Evolutionary conservation across 169 alveolate genomes (phyloP).

Genomic region (Cryptosporidium andersoni): DNA sequence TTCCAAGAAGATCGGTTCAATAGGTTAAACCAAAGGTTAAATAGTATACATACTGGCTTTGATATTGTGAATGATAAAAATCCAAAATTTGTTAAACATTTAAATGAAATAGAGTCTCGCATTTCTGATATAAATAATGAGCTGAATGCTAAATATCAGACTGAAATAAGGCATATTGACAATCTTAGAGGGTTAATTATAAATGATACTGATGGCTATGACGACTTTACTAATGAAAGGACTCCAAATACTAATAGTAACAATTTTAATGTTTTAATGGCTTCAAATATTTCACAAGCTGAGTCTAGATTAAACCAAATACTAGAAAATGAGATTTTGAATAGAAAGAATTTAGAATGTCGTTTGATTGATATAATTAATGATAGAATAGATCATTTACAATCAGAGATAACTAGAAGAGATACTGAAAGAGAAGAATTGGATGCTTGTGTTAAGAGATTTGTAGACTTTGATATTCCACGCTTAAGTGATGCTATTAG

Average conservation of each 20-base stretch:
- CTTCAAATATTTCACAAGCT: background rate
- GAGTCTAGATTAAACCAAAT: slow-evolving; percentile 43
- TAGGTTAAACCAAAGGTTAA: slow-evolving; percentile 60
- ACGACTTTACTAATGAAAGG: background rate
- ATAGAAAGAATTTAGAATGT: slow-evolving; percentile 53
- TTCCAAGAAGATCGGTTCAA: slow-evolving; percentile 53
- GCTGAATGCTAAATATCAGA: slow-evolving; percentile 12
- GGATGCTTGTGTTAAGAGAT: slow-evolving; percentile 54
- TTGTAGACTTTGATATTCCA: slow-evolving; percentile 63
- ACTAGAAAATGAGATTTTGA: slow-evolving; percentile 43
- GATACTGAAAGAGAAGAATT: slow-evolving; percentile 51
- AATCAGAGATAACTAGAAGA: slow-evolving; percentile 29
- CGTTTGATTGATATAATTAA: slow-evolving; percentile 56
- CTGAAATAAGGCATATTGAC: slow-evolving; percentile 26
- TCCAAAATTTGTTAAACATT: slow-evolving; percentile 13
- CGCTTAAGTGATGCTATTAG: slow-evolving; percentile 55
- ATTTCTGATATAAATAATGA: slow-evolving; percentile 30
- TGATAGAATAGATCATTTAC: slow-evolving; percentile 35
- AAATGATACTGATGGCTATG: background rate
- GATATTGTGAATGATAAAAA: slow-evolving; percentile 20
- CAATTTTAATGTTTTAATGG: background rate
- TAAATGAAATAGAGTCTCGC: slow-evolving; percentile 28
- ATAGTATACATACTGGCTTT: slow-evolving; percentile 50
- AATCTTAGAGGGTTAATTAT: background rate
- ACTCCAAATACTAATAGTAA: background rate